phyloP scores from a whole-genome alignment of 495 filamentous ascomycete genomes.

The Chaetomium tenue region DNA sequence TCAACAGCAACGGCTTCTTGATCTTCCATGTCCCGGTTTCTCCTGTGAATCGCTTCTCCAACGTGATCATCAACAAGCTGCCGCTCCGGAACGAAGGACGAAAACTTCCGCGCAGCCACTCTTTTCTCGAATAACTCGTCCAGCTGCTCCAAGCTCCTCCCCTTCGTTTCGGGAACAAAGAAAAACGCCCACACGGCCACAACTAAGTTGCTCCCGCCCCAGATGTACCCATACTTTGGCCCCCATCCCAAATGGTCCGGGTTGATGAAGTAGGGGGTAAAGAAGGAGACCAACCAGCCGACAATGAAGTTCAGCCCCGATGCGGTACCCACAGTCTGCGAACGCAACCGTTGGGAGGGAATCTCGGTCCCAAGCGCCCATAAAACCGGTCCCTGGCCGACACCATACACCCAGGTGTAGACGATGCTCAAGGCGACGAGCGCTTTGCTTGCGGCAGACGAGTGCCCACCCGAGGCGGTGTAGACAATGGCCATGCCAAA shows the following conservation, averaged over 20 bases:
- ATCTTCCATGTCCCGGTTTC: neutral
- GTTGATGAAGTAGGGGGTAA: conserved; percentile 52
- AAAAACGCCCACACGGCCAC: conserved; percentile 52
- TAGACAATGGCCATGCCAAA: conserved; percentile 34
- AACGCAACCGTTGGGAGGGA: conserved; percentile 49
- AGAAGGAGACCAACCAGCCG: conserved; percentile 47
- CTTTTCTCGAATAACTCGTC: conserved; percentile 48
- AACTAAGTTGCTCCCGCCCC: conserved; percentile 45
- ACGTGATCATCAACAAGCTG: conserved; percentile 27
- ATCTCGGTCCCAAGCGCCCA: conserved; percentile 47
- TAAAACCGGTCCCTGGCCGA: conserved; percentile 44
- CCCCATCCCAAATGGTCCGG: conserved; percentile 50
- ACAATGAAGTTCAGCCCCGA: conserved; percentile 49
- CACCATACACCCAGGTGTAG: conserved; percentile 38
- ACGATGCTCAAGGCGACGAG: conserved; percentile 31
- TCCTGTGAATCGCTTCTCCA: neutral
- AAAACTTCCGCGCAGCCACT: conserved; percentile 42
- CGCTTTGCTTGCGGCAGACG: conserved; percentile 25
- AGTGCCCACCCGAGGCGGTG: conserved; percentile 15
- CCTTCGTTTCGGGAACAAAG: conserved; percentile 50
- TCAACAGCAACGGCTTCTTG: conserved; percentile 3
- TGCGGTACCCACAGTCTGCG: conserved; percentile 52
- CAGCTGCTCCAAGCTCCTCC: conserved; percentile 58
- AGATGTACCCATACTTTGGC: conserved; percentile 54
- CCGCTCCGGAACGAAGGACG: conserved; percentile 26